phyloP scores from a whole-genome alignment of 352 stramenopile genomes.

The Globisporangium nodosum region DNA sequence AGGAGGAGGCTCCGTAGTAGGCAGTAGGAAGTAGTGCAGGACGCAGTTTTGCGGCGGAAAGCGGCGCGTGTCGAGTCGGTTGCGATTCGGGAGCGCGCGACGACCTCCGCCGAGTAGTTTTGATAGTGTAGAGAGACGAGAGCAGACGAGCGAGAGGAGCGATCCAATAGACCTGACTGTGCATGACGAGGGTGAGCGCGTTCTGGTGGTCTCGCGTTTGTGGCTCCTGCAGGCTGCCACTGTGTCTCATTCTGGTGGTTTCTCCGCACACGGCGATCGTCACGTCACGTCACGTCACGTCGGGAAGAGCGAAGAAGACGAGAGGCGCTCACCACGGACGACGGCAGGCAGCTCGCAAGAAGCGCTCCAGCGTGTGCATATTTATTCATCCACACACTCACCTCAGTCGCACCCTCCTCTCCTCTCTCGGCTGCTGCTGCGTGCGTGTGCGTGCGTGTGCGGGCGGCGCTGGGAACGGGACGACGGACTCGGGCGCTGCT shows the following conservation, averaged over 20 bases:
- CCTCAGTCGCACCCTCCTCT: background rate
- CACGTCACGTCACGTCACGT: too few relatives aligned
- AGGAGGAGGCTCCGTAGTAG: background rate
- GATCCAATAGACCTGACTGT: conserved; percentile 3
- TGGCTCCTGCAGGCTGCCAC: background rate
- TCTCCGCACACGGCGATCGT: background rate
- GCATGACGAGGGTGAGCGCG: background rate
- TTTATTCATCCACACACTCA: conserved; percentile 3
- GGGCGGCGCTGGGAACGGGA: background rate
- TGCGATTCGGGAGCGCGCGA: conserved; percentile 11
- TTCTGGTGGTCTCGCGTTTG: background rate
- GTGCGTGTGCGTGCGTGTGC: background rate
- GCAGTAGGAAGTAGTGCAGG: conserved; percentile 2
- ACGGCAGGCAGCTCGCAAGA: background rate
- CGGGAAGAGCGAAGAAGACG: too few relatives aligned
- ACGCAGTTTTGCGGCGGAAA: conserved; percentile 1
- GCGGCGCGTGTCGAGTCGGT: background rate
- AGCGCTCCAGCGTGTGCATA: conserved; percentile 6
- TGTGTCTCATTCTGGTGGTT: background rate
- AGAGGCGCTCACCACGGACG: background rate
- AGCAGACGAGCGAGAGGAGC: background rate
- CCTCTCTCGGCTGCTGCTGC: background rate
- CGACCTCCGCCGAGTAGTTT: conserved; percentile 11
- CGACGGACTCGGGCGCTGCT: background rate
- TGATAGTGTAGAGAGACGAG: conserved; percentile 2